Conservation (phyloP, 176 grass and related monocot species). For the Thinopyrum elongatum region DNA sequence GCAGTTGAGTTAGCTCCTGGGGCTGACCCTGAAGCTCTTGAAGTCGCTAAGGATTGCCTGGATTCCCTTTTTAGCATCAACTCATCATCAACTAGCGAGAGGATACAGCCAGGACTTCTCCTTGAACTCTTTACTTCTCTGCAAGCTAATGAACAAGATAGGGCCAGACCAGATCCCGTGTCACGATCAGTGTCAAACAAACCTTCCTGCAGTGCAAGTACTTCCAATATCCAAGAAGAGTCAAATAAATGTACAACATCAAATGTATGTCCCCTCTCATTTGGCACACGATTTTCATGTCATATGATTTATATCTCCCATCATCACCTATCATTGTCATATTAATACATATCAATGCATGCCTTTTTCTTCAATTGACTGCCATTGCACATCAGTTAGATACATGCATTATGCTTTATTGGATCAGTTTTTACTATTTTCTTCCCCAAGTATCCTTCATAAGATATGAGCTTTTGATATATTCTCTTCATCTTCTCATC, state of each 20-base stretch:
- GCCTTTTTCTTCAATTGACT: background rate
- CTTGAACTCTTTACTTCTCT: slow-evolving; percentile 51
- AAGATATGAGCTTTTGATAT: slow-evolving; percentile 19
- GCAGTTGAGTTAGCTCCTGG: slow-evolving; percentile 62
- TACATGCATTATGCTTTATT: background rate
- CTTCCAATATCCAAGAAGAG: slow-evolving; percentile 33
- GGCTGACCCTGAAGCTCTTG: slow-evolving; percentile 61
- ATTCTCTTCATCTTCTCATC: slow-evolving; percentile 15
- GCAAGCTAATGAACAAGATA: slow-evolving; percentile 30
- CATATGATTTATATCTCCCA: background rate
- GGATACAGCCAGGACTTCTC: slow-evolving; percentile 48
- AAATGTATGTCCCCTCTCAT: slow-evolving; percentile 36
- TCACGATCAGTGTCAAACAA: slow-evolving; percentile 28
- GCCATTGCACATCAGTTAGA: background rate
- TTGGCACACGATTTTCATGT: background rate
- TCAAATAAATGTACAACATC: slow-evolving; percentile 40
- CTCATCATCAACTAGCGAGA: slow-evolving; percentile 34
- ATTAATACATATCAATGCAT: background rate
- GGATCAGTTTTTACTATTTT: background rate
- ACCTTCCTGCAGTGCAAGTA: background rate
- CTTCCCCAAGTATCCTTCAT: background rate
- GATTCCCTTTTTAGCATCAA: slow-evolving; percentile 47
- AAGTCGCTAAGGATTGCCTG: slow-evolving; percentile 65
- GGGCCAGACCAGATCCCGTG: background rate
- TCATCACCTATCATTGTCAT: background rate